phyloP scores from a whole-genome alignment of 1,284 basidiomycete genomes.

The Ceratobasidium sp. region DNA sequence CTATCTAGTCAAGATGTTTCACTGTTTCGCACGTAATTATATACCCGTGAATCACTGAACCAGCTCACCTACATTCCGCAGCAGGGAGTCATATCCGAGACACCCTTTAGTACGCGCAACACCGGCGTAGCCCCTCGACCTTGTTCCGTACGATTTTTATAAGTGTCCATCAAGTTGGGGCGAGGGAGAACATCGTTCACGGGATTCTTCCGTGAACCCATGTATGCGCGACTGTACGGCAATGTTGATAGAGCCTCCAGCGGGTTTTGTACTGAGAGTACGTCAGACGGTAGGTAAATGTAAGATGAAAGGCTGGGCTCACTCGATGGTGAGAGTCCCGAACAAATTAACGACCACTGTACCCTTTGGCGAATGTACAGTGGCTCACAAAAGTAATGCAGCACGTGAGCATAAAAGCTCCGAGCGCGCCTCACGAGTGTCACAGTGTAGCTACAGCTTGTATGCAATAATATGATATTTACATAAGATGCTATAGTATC shows the following conservation, averaged over 20 bases:
- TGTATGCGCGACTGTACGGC: constrained; percentile 69
- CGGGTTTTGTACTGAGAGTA: too few relatives aligned
- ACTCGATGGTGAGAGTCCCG: constrained; percentile 67
- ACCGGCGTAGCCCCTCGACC: constrained; percentile 69
- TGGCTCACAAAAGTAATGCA: too few relatives aligned
- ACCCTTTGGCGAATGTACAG: constrained; percentile 54
- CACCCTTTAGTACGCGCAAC: constrained; percentile 83
- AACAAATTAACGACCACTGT: constrained; percentile 60
- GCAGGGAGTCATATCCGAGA: constrained; percentile 69
- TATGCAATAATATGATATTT: too few relatives aligned
- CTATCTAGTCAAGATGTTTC: too few relatives aligned
- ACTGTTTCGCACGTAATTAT: constrained; percentile 46
- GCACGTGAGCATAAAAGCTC: too few relatives aligned
- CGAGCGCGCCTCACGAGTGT: too few relatives aligned
- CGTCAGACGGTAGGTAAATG: constrained; percentile 54
- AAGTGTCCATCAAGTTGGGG: constrained; percentile 61
- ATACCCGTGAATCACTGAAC: constrained; percentile 68
- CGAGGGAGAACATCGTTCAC: constrained; percentile 63
- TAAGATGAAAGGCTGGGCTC: not conserved
- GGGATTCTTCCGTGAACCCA: constrained; percentile 71
- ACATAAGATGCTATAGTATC: too few relatives aligned
- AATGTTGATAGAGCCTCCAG: constrained; percentile 64
- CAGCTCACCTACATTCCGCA: constrained; percentile 63
- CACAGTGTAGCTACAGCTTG: too few relatives aligned
- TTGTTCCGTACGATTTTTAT: constrained; percentile 71